phyloP scores from a whole-genome alignment of 441 rosid genomes.

The Pelargonium fulgidum region DNA sequence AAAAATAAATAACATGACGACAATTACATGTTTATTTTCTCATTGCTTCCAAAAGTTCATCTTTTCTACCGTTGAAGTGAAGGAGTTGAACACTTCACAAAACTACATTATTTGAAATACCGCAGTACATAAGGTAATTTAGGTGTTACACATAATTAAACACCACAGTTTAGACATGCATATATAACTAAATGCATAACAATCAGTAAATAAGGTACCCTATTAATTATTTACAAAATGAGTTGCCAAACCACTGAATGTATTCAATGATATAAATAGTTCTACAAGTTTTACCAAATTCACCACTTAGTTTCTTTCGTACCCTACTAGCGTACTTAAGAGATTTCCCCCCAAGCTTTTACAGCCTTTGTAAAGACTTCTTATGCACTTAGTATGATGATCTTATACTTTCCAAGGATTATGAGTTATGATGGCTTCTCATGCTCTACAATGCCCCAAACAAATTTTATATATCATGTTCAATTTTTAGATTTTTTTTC shows the following conservation, averaged over 20 bases:
- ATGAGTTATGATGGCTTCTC: background rate
- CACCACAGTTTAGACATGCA: background rate
- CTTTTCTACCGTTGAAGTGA: background rate
- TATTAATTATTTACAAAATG: background rate
- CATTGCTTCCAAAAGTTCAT: background rate
- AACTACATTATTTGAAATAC: background rate
- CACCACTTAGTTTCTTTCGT: background rate
- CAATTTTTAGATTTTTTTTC: background rate
- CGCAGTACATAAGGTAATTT: background rate
- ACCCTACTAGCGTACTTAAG: background rate
- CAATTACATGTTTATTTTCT: background rate
- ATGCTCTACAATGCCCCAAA: too few relatives aligned
- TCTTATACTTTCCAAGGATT: background rate
- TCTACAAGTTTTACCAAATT: background rate
- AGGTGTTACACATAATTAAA: background rate
- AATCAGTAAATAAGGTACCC: constrained; percentile 5
- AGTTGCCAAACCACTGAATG: background rate
- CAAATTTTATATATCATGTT: background rate
- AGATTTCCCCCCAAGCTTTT: background rate
- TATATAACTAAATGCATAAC: background rate
- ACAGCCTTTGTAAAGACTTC: too few relatives aligned
- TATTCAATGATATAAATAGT: background rate
- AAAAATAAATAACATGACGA: background rate
- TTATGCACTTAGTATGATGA: too few relatives aligned
- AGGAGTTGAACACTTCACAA: background rate